Base-by-base conservation (phyloP, 176 grass and related monocot species). In the Stipa capillata region DNA sequence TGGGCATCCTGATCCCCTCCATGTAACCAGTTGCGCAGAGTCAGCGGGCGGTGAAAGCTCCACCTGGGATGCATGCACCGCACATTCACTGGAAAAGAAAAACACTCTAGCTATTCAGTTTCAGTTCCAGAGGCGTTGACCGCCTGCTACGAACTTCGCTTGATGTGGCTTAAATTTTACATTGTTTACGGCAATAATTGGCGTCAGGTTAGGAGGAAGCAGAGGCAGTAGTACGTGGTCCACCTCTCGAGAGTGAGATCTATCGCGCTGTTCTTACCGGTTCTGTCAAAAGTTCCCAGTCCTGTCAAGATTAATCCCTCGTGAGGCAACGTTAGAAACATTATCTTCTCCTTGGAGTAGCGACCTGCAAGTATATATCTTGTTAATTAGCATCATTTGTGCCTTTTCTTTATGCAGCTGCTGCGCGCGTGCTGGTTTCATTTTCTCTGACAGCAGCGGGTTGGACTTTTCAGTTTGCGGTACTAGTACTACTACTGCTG, bases 121-220 rank as follows among this genome's bases (percentile, higher is more conserved):
- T 27, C n/a, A 24, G 8, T 11, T 53, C 21, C 50, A 43, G 11
- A 43, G 6, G 11, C 6, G 12, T 4, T 2, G 35, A 67, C 21
- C 8, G 4, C 7, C 3, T 44, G 7, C 6, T 8, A 44, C n/a
- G 25, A 44, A 1, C 40, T 24, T 69, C 15, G 4, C 1, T 5
- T 35, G n/a, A n/a, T n/a, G n/a, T n/a, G n/a, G n/a, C n/a, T n/a
- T n/a, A n/a, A n/a, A n/a, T 37, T 35, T 17, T 49, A 12, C 4
- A 0, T 58, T 81, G 4, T 57, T 81, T 81, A 81, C 18, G 17
- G 8, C 51, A 81, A 81, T 81, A 58, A 70, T 81, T 81, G 78
- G 10, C 44, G 51, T 24, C 57, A 4, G 39, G 51, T 37, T 42
- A 4, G 24, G 10, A n/a, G 9, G 2, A 5, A 58, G 12, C 10